phyloP scores from a whole-genome alignment of 176 grass and related monocot species.

The Cenchrus purpureus region DNA sequence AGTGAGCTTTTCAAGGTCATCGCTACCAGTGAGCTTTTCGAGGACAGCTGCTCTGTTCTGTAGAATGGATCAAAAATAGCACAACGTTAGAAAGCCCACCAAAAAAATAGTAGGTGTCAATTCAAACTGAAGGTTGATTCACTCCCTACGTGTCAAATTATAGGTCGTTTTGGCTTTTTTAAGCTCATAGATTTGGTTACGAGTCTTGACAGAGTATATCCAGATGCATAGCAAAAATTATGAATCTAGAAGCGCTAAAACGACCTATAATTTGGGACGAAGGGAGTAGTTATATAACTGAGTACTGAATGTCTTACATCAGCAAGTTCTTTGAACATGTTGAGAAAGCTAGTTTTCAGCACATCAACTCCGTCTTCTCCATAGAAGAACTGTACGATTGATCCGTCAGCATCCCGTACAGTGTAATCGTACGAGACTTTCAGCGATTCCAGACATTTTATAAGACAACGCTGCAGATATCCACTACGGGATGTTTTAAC shows the following conservation, averaged over 20 bases:
- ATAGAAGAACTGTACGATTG: conserved; percentile 84
- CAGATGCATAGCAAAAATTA: no score
- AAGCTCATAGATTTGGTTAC: no score
- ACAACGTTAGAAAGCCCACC: conserved; percentile 32
- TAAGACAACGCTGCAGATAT: conserved; percentile 90
- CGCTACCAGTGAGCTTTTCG: conserved; percentile 39
- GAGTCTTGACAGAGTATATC: no score
- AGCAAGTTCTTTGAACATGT: conserved; percentile 67
- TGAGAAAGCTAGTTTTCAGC: conserved; percentile 72
- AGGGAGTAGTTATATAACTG: not conserved
- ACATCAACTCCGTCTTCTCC: conserved; percentile 94
- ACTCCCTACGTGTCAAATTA: no score
- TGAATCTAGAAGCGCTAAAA: no score
- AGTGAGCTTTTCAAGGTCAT: conserved; percentile 40
- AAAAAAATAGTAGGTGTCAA: conserved; percentile 23
- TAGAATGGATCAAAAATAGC: conserved; percentile 31
- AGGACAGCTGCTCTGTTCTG: conserved; percentile 66
- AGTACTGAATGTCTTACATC: conserved; percentile 59
- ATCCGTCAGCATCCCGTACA: conserved; percentile 93
- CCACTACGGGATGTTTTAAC: conserved; percentile 95
- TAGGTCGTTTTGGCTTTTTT: no score
- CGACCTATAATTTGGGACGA: no score
- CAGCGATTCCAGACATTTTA: conserved; percentile 86
- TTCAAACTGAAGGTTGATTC: conserved; percentile 17
- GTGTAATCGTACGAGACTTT: conserved; percentile 88